phyloP scores from a whole-genome alignment of 1,284 basidiomycete species.

The Cerrena zonata region DNA sequence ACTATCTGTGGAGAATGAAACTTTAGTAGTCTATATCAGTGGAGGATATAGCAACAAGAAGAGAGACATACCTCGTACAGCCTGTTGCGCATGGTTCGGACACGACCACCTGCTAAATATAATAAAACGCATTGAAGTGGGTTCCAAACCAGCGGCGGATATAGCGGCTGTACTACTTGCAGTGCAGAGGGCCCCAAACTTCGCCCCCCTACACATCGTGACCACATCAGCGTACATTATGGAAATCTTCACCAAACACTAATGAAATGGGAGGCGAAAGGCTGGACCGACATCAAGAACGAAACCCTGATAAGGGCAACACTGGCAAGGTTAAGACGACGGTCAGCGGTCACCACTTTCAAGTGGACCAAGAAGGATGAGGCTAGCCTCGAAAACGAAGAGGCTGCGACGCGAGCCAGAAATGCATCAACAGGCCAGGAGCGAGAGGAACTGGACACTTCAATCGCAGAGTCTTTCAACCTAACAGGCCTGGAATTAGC shows the following conservation, averaged over 20 bases:
- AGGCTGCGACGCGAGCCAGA: slow-evolving; percentile 12
- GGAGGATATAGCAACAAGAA: slow-evolving; percentile 6
- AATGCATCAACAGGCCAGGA: slow-evolving; percentile 1
- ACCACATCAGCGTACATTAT: too few species aligned
- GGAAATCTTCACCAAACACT: slow-evolving; percentile 10
- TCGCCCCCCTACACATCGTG: slow-evolving; percentile 4
- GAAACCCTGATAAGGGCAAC: background rate
- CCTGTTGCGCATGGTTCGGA: slow-evolving; percentile 9
- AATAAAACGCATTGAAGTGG: background rate
- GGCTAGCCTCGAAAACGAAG: slow-evolving; percentile 14
- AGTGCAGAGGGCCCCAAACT: too few species aligned
- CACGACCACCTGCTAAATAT: background rate
- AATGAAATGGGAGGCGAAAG: slow-evolving; percentile 13
- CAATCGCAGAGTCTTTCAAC: background rate
- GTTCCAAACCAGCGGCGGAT: background rate
- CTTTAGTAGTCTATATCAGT: too few species aligned
- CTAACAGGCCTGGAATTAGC: background rate
- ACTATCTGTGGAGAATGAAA: slow-evolving; percentile 1
- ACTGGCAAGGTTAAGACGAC: background rate
- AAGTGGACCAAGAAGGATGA: too few species aligned
- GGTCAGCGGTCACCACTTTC: slow-evolving; percentile 10
- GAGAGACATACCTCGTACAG: background rate
- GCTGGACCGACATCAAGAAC: slow-evolving; percentile 10
- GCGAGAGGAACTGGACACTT: background rate
- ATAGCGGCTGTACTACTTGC: background rate